A percentile compares a stretch with the other conserved stretches of the same genome.
Conservation (phyloP, 2,329 filamentous ascomycete genomes). For the Fusarium anthophilum region DNA sequence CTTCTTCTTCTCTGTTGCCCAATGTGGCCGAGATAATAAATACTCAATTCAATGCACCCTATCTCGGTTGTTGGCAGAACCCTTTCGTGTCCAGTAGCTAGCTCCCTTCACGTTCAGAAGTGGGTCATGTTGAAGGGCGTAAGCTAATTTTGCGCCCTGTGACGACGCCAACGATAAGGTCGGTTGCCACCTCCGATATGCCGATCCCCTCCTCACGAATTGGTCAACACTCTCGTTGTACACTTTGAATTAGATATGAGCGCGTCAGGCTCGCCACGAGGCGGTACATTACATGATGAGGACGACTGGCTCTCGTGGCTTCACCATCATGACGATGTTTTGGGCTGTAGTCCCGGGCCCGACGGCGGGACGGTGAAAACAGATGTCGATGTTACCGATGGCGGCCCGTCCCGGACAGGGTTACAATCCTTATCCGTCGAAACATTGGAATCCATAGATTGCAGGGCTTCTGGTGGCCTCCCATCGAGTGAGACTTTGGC, state of each 20-base stretch:
- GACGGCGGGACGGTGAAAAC: neutral
- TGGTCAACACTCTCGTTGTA: neutral
- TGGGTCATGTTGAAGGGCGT: neutral
- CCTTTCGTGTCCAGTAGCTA: neutral
- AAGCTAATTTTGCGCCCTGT: neutral
- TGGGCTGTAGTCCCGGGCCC: neutral
- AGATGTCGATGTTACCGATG: neutral
- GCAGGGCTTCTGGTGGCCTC: accelerated
- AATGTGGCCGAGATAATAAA: accelerated
- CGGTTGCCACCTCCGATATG: neutral
- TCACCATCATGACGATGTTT: neutral
- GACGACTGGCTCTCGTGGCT: neutral
- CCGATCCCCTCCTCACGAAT: neutral
- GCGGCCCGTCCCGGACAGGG: neutral
- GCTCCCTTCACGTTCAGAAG: neutral
- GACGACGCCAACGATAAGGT: neutral
- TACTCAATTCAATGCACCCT: neutral
- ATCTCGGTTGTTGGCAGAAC: accelerated
- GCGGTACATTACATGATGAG: accelerated
- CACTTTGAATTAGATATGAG: neutral
- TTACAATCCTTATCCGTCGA: neutral
- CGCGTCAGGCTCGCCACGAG: accelerated
- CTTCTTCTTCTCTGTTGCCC: too few relatives aligned
- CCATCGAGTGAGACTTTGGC: neutral
- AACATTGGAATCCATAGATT: neutral